Base-by-base conservation (phyloP, 202 grass and related monocot species). In the Setaria italica region DNA sequence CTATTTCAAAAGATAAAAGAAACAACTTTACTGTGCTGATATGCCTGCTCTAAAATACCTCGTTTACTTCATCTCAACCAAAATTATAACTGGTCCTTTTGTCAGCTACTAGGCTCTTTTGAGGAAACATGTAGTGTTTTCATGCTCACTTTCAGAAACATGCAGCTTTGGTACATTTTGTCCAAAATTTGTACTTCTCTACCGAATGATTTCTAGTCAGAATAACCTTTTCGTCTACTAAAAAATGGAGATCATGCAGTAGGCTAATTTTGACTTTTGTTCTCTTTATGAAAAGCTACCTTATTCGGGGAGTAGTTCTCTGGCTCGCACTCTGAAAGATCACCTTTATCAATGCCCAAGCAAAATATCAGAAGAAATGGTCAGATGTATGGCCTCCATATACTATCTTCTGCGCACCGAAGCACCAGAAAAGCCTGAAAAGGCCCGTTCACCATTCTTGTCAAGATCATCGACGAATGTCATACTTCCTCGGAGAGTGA, bases 291-390 rank as follows among this genome's bases (percentile, higher is more conserved):
- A 94, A 83, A 92, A 96, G 93, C 68, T 94, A 45, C 87, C 93
- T 86, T 89, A 86, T 92, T 91, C 90, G 58, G 88, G 91, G 87
- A 88, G 88, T 82, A 88, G 74, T 80, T 86, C 83, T 65, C 85
- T 95, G 47, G 85, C 92, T 55, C 93, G 92, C 37, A 96, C 93
- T 33, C 83, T 99, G 85, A 99, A 96, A 90, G 93, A 99, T 49
- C 92, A 99, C 83, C 87, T 99, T 29, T 89, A 92, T 43, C 93
- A 96, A 86, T 96, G 97, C 63, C 97, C 97, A 62, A 96, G 92
- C 76, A 99, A 94, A 87, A 99, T 99, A 84, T 99, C 93, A 45
- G 97, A 99, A 92, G 97, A 99, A 87, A 94, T 99, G 97, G 86
- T 99, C 60, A 91, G 89, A 84, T 99, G 97, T 82, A 94, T 99